Base-by-base conservation (phyloP, 2,329 filamentous ascomycete genomes). In the Sporothrix variecibatus region DNA sequence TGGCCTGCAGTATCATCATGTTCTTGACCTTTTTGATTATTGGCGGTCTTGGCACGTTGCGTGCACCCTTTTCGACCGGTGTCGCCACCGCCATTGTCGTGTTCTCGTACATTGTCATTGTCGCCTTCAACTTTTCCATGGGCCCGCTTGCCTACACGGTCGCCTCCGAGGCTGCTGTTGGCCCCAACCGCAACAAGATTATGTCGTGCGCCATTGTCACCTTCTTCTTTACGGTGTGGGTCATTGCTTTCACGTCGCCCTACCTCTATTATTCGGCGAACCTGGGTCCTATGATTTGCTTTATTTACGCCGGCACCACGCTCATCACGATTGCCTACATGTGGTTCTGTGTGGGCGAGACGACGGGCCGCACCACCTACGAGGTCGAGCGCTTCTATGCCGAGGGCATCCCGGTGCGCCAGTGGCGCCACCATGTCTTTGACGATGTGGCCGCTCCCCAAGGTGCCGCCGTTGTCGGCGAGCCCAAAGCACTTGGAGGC, bases 151-250 rank as follows among this genome's bases (percentile, higher is more conserved):
- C 79, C 1, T 86, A 80, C 79, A 82, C 83, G 0, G 82, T 85
- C 53, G 79, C 83, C 38, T 83, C 81, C 3, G 85, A 87, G 75
- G 84, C 85, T 82, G 83, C 85, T 0, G 84, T 86, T 31, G 85
- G 85, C 3, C 82, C 81, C 17, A 87, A 87, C 78, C 80, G 83
- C 68, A 85, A 85, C 77, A 85, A 85, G 77, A 85, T 85, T 76
- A 40, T 40, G 31, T 38, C 60, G 31, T 83, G 80, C n/a, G 80
- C 83, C 9, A 80, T 82, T 0, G 82, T 87, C 0, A 83, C 80
- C 2, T 81, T 79, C 5, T 86, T 86, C 79, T 86, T 84, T 72
- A 84, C 82, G 0, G 81, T 84, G 51, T 85, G 83, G 83, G 78
- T 79, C 31, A 82, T 80, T 15, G 81, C 82, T 43, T 71, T 70